Percentiles rank a stretch among this genome's conserved stretches.
Conservation (phyloP, 208 protist species). For the Acanthamoeba rhysodes region DNA sequence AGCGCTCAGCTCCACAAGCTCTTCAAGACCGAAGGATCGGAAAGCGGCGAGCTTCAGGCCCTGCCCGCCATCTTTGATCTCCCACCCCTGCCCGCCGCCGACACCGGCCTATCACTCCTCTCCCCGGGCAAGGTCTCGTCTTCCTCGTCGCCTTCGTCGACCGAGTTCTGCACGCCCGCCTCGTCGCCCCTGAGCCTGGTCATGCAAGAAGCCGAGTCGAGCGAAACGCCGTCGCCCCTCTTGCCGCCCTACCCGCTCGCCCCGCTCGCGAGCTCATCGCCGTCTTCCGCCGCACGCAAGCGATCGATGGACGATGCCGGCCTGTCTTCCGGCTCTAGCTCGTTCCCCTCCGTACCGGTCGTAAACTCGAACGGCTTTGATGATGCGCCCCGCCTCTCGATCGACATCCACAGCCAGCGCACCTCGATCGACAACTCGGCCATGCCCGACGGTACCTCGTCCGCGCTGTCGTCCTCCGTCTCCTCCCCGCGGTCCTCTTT, state of each 20-base stretch:
- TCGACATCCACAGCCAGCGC: neutral
- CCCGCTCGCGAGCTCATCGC: neutral
- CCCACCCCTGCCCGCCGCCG: neutral
- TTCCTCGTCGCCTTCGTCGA: neutral
- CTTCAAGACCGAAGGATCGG: conserved; percentile 17
- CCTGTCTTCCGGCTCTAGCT: neutral
- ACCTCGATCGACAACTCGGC: neutral
- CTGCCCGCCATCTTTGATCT: conserved; percentile 17
- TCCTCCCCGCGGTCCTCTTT: conserved; percentile 33
- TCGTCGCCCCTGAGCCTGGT: neutral
- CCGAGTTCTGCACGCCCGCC: conserved; percentile 7
- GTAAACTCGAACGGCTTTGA: neutral
- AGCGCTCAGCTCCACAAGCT: conserved; percentile 3
- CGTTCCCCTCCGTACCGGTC: neutral
- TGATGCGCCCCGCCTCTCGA: neutral
- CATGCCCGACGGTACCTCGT: neutral
- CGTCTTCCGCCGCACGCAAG: neutral
- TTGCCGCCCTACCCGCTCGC: neutral
- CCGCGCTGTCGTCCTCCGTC: neutral
- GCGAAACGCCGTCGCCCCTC: neutral
- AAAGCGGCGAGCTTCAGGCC: neutral
- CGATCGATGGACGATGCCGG: conserved; percentile 5
- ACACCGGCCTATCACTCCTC: neutral
- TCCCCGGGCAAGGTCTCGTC: neutral
- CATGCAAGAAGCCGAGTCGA: conserved; percentile 20